Evolutionary conservation across 2,329 filamentous ascomycete genomes (phyloP).

Genomic region (Aspergillus latus): DNA sequence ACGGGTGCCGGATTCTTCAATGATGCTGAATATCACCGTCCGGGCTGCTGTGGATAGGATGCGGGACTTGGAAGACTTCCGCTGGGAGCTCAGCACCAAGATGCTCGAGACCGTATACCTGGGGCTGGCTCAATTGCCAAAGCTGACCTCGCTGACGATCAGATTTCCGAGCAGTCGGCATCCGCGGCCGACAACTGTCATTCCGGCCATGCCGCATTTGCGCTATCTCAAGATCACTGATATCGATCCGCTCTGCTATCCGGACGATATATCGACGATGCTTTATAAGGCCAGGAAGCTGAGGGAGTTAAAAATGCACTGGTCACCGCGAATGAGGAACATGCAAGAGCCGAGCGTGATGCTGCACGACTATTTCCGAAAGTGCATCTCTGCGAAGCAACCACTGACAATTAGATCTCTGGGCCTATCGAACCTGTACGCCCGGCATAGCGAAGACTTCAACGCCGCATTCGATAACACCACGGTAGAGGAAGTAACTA

Average conservation of each 20-base stretch:
- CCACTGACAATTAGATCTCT: slow-evolving; percentile 52
- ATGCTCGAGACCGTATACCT: slow-evolving; percentile 60
- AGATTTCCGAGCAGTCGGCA: slow-evolving; percentile 57
- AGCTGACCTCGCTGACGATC: slow-evolving; percentile 55
- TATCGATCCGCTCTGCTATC: slow-evolving; percentile 64
- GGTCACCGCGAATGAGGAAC: slow-evolving; percentile 61
- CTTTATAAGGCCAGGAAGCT: slow-evolving; percentile 56
- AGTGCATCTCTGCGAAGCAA: slow-evolving; percentile 50
- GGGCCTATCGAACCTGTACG: slow-evolving; percentile 59
- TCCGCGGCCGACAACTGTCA: slow-evolving; percentile 56
- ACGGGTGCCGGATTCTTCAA: slow-evolving; percentile 62
- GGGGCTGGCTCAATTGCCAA: slow-evolving; percentile 52
- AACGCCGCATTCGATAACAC: slow-evolving; percentile 44
- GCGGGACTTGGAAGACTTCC: slow-evolving; percentile 55
- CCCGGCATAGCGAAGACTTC: slow-evolving; percentile 51
- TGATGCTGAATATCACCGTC: slow-evolving; percentile 62
- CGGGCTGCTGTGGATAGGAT: slow-evolving; percentile 61
- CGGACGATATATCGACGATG: slow-evolving; percentile 61
- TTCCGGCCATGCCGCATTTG: slow-evolving; percentile 59
- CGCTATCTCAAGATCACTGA: slow-evolving; percentile 55
- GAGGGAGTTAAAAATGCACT: slow-evolving; percentile 58
- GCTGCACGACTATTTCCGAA: slow-evolving; percentile 57
- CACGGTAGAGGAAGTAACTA: slow-evolving; percentile 50
- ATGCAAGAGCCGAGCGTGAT: slow-evolving; percentile 58
- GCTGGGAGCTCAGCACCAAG: slow-evolving; percentile 63